These are phyloP conservation scores for Malus hybrid DNA, from an alignment of 331 rosid genomes.

Conservation along the genomic window DNA sequence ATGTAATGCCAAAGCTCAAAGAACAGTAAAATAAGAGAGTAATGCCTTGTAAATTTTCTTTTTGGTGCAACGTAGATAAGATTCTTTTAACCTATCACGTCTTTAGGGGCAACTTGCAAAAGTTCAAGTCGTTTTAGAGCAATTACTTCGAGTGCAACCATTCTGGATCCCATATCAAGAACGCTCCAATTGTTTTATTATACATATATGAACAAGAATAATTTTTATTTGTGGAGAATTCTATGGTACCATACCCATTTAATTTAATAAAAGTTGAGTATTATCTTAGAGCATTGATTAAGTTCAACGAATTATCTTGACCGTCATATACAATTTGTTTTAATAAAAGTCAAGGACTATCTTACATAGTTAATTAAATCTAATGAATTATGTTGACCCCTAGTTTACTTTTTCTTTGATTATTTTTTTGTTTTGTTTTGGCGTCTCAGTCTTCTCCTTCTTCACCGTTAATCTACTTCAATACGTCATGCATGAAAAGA, in stretches of 20 bases:
- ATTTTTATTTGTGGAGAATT: neutral
- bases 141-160: too few species aligned
- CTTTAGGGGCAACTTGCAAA: neutral
- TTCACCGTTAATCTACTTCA: too few species aligned
- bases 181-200: neutral
- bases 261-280: neutral
- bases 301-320: neutral
- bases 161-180: too few species aligned
- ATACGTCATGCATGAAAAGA: too few species aligned
- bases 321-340: too few species aligned
- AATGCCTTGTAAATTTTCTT: neutral
- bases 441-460: too few species aligned
- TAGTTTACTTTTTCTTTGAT: neutral
- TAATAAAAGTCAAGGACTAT: neutral
- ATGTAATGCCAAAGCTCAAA: neutral
- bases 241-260: neutral
- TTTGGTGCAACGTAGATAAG: too few species aligned
- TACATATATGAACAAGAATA: too few species aligned
- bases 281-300: neutral
- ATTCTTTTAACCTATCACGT: neutral
- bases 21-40: neutral
- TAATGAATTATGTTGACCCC: neutral
- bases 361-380: too few species aligned
- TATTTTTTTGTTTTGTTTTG: too few species aligned
- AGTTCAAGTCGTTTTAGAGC: too few species aligned